Evolutionary conservation across 2,329 filamentous ascomycete species (phyloP), one percentile per base, ranked within the genome.

Genomic region (Ampelomyces quisqualis): DNA sequence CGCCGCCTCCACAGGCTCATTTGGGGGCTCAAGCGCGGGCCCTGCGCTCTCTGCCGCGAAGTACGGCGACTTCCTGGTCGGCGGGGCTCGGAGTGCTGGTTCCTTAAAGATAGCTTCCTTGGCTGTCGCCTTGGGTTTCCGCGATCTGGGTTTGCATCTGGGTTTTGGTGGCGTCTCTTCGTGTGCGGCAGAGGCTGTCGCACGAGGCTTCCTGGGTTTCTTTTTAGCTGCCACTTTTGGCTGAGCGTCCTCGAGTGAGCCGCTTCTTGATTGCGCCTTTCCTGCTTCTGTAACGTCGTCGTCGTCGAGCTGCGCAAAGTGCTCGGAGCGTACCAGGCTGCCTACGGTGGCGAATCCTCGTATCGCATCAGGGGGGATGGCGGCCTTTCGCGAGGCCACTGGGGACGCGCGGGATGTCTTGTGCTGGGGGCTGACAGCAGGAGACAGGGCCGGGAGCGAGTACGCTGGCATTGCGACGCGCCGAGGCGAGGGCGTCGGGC

Each of bases 291-390:
- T 31, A 17, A 29, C 4, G 5, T 53, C 38, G 4, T 55, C 48
- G 28, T 57, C 47, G 1, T 45, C 20, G 7, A 51, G 49, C 9
- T 58, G 47, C 22, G 42, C 51, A 28, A 64, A 57, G 33, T 60
- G 57, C 26, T 58, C 53, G 2, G 60, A 60, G 39, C 51, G 55
- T n/a, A 67, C 37, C 11, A 69, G 43, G 37, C 57, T 64, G 36
- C 50, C 49, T 5, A 64, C 63, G 40, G 63, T 67, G 54, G 61
- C 61, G 38, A 67, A 68, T 15, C 64, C 65, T 40, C 56, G 54
- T 2, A 48, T 33, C 9, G 51, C 55, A 6, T 47, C 55, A 14
- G 54, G 43, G 15, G 65, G 58, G 20, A 64, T 53, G 1, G 51
- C 38, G 15, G 50, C 53, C 35, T 58, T 62, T 28, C 57, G 51